Percentiles rank a stretch among this genome's conserved stretches.
Conservation (phyloP, 169 alveolate species). For the Plasmodium cynomolgi region DNA sequence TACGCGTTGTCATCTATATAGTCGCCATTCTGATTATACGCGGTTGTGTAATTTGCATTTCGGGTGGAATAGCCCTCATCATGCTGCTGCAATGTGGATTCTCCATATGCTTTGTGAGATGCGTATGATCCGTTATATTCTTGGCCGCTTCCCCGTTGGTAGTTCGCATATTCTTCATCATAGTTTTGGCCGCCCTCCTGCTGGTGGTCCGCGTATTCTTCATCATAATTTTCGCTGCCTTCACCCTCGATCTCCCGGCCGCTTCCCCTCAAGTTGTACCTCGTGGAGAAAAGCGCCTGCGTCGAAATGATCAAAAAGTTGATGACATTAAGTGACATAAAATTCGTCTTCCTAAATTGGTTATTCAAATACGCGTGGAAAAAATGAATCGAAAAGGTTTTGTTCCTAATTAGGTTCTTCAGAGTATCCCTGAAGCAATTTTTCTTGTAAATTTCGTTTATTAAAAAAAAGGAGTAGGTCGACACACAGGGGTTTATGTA, state of each 20-base stretch:
- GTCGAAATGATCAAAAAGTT: conserved; percentile 48
- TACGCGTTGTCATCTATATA: background rate
- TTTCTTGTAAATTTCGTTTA: conserved; percentile 40
- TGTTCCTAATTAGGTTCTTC: conserved; percentile 18
- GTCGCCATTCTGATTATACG: background rate
- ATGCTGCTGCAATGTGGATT: background rate
- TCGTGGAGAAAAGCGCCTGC: conserved; percentile 29
- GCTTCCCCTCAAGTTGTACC: background rate
- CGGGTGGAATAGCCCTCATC: background rate
- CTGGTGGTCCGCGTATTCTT: background rate
- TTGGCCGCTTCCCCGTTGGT: background rate
- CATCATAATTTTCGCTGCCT: background rate
- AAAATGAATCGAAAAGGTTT: conserved; percentile 41
- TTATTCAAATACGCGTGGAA: conserved; percentile 29
- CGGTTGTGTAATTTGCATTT: background rate
- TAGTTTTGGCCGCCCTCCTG: background rate
- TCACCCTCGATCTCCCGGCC: background rate
- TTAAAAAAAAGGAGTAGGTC: conserved; percentile 49
- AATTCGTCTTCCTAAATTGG: conserved; percentile 5
- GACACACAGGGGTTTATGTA: conserved; percentile 62
- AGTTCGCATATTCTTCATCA: background rate
- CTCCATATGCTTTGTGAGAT: background rate
- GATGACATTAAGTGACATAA: conserved; percentile 11
- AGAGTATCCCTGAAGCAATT: background rate
- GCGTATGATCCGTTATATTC: background rate